A percentile compares a stretch with the other conserved stretches of the same genome.
Conservation (phyloP, 1,284 basidiomycete genomes). For the Boletus smithii region DNA sequence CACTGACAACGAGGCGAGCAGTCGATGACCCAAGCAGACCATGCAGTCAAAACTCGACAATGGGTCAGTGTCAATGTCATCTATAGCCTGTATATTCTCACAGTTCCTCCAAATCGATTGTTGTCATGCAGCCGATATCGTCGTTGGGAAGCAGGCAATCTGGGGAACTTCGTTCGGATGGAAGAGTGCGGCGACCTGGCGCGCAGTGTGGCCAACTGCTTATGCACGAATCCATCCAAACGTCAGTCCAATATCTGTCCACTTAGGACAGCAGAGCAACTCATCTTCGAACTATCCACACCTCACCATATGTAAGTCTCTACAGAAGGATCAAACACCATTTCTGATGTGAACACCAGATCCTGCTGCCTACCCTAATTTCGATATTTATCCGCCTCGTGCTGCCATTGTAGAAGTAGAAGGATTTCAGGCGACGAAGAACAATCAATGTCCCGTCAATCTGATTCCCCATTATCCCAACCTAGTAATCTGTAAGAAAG, state of each 20-base stretch:
- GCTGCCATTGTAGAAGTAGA: neutral
- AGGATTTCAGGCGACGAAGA: neutral
- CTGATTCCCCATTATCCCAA: conserved; percentile 21
- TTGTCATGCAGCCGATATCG: conserved; percentile 2
- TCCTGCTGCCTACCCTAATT: conserved; percentile 43
- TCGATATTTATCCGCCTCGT: conserved; percentile 43
- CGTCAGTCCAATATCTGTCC: neutral
- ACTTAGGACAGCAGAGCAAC: neutral
- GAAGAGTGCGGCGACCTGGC: conserved; percentile 16
- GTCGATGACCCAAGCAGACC: neutral
- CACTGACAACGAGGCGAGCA: neutral
- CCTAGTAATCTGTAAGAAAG: conserved; percentile 25
- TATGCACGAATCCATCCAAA: neutral
- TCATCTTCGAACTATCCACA: conserved; percentile 31
- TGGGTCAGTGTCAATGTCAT: conserved; percentile 7
- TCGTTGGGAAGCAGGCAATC: neutral
- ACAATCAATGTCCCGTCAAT: neutral
- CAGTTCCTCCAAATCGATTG: neutral
- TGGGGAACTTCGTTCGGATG: conserved; percentile 26
- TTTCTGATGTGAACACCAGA: conserved; percentile 32
- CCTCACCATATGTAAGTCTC: conserved; percentile 34
- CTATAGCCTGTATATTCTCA: too few species aligned
- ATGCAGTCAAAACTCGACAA: neutral
- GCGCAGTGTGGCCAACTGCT: conserved; percentile 20
- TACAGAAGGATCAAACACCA: neutral